Base-by-base conservation (phyloP, 306 rosid genomes). In the Citrullus amarus region DNA sequence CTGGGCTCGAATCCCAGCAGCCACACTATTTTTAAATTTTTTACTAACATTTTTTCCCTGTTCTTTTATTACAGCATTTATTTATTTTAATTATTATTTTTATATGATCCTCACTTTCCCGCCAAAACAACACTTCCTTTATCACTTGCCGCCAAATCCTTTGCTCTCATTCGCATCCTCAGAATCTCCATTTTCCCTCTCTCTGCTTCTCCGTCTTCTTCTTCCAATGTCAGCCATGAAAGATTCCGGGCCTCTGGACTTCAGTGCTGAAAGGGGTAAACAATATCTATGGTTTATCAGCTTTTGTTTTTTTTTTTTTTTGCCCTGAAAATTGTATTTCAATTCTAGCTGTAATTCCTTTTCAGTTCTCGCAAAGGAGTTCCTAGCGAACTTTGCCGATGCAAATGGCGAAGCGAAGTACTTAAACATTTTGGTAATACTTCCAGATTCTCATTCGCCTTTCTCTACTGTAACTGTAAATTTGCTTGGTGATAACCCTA, bases 1-100 rank as follows among this genome's bases (percentile, higher is more conserved):
- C 88, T 87, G 90, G 90, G 90, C 90, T 87, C 86, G 90, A 87
- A 87, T 87, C 90, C 90, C 88, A 87, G 90, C 90, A 87, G 85
- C 88, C 88, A 83, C 86, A 83, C 4, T 66, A 0, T 5, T 6
- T 7, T 14, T 36, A 0, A 9, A 4, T 36, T 2, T 43, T 43
- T 1, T 13, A 12, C 17, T 48, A 48, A 0, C 39, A 36, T 36
- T 0, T 13, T 6, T 9, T 3, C 3, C 16, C 9, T 2, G 25
- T 16, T 4, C 0, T 28, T n/a, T 39, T 17, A 32, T 6, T 32
- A 60, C 9, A 17, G 51, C 51, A 68, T 70, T 36, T 36, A 16
- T 65, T 16, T 70, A 70, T 32, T 62, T 34, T 63, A 6, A n/a
- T 17, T 2, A 1, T 77, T 41, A 66, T 34, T 17, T 30, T 79